Base-by-base conservation (phyloP, 176 grass and related monocot species). In the Puya raimondii region DNA sequence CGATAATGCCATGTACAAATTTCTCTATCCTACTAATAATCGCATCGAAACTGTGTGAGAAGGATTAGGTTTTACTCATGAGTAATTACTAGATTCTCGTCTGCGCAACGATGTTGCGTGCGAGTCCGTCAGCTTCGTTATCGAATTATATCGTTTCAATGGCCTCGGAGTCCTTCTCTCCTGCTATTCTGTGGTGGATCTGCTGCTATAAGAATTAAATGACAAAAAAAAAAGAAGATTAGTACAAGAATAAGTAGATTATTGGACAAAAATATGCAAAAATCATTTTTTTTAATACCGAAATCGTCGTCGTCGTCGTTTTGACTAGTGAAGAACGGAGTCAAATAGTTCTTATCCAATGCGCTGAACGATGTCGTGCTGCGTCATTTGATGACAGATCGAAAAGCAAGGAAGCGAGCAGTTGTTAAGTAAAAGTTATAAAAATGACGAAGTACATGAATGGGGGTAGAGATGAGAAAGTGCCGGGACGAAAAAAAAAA, bases 251-350 rank as follows among this genome's bases (percentile, higher is more conserved):
- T 20, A 69, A 51, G 42, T 22, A 70, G 17, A 23, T 13, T 17
- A 51, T 27, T 21, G 12, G 2, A 26, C 21, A 23, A 66, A 66
- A 66, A 8, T 15, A 47, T 47, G 12, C 27, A 42, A 47, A 48
- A 16, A n/a, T 16, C 7, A 10, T 0, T 9, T 5, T 64, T 53
- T 81, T 74, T 68, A 6, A 7, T 79, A 97, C 94, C 78, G 20
- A 91, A 93, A 54, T 87, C 84, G 2, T 87, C 89, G 1, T 91
- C 81, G 25, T 87, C 91, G 0, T 83, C 85, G 51, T 97, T 92
- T 72, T 97, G 89, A 74, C 86, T 97, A 0, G 94, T 97, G 75
- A 97, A 97, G 70, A 97, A 92, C 79, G 94, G 94, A 85, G 94
- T 97, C 54, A 97, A 76, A 74, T 83, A 97, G 77, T 97, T 97